Evolutionary conservation across 306 rosid species (phyloP), one percentile per base, ranked within the genome.

Genomic region (Rosa lucieae): DNA sequence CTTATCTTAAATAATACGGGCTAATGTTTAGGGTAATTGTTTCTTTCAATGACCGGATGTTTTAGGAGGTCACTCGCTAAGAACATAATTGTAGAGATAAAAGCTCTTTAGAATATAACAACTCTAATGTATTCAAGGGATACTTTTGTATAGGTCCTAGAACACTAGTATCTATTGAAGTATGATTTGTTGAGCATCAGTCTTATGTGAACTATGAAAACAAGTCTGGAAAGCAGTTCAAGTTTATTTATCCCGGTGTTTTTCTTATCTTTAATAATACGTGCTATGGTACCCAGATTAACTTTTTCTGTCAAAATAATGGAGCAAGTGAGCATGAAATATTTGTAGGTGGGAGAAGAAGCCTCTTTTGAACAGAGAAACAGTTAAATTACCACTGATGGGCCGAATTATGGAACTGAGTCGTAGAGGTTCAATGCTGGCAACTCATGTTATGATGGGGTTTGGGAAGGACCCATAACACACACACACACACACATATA

Each of bases 351-450:
- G 98, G 98, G 76, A 90, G 85, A 89, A 84, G 78, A 92, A 92
- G 81, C 96, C 97, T 29, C 79, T 94, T 52, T 84, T 81, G 87
- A 92, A 90, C 56, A 86, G 88, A 82, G 98, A 92, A 70, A 88
- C 94, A 7, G 89, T 67, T 12, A 81, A 86, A 77, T 29, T 90
- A 37, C 96, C 97, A 8, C 76, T 90, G 51, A 47, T 92, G 7
- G 98, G 94, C 51, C 89, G 91, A 69, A 14, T 86, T 68, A 67
- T 85, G 56, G 94, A 92, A 79, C 55, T 88, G 83, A 74, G 85
- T 80, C 97, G 97, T n/a, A 79, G 94, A 77, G 90, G 90, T 68
- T 76, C 96, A 18, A 92, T 94, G 97, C 74, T 94, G 58, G 87
- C 82, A 59, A 90, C 97, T 49, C 98, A 94, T 78, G 82, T 83